phyloP scores from a whole-genome alignment of 306 rosid genomes.

The Parietaria judaica region DNA sequence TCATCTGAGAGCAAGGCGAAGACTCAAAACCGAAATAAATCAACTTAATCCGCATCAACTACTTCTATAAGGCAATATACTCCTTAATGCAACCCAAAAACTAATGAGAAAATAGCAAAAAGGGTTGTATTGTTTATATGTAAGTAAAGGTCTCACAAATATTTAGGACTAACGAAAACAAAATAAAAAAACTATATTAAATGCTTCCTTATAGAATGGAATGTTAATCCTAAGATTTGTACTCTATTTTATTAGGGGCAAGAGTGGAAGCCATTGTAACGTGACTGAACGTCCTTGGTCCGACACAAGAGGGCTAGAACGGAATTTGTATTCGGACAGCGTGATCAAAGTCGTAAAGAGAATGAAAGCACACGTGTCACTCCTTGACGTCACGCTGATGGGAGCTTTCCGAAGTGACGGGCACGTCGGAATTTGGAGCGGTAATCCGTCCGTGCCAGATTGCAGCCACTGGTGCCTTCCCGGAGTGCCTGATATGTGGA shows the following conservation, averaged over 20 bases:
- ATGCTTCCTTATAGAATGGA: too few relatives aligned
- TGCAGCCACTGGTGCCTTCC: slow-evolving; percentile 99
- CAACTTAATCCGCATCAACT: too few relatives aligned
- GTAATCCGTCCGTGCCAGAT: slow-evolving; percentile 66
- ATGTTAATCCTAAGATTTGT: too few relatives aligned
- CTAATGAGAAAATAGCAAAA: too few relatives aligned
- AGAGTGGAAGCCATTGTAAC: slow-evolving; percentile 45
- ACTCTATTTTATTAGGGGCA: slow-evolving; percentile 35
- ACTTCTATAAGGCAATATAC: too few relatives aligned
- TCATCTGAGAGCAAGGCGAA: too few relatives aligned
- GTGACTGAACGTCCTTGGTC: slow-evolving; percentile 59
- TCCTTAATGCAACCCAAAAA: too few relatives aligned
- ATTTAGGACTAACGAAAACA: too few relatives aligned
- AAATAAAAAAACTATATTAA: too few relatives aligned
- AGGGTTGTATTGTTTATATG: too few relatives aligned
- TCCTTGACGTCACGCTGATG: slow-evolving; percentile 65
- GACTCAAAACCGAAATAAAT: too few relatives aligned
- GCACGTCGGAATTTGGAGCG: slow-evolving; percentile 76
- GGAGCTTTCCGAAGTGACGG: slow-evolving; percentile 74
- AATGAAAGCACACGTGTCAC: slow-evolving; percentile 41
- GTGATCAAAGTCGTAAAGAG: slow-evolving; percentile 45
- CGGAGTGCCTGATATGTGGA: slow-evolving; percentile 98
- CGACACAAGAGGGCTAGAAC: slow-evolving; percentile 40
- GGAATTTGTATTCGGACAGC: slow-evolving; percentile 49
- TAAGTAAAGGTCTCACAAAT: too few relatives aligned